Evolutionary conservation across 2,329 filamentous ascomycete species (phyloP).

Genomic region (Calonectria pteridis): DNA sequence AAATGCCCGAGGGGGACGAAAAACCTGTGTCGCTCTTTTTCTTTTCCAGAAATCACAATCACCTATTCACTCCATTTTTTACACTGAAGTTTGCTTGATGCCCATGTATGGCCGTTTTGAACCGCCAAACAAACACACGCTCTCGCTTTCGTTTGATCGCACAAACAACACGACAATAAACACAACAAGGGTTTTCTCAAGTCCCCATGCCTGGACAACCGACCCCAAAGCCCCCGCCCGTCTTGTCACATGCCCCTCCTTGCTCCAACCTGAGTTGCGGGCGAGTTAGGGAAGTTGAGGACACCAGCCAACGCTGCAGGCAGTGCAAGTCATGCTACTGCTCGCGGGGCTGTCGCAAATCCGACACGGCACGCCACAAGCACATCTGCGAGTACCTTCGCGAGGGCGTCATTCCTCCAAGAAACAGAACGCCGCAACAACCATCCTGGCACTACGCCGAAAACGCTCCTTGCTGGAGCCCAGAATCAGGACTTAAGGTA

Average conservation of each 20-base stretch:
- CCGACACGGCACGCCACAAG: background rate
- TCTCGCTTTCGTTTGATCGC: background rate
- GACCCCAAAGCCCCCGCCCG: background rate
- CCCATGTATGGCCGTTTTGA: background rate
- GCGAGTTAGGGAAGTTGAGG: background rate
- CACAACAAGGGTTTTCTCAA: background rate
- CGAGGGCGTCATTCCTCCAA: background rate
- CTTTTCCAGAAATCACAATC: background rate
- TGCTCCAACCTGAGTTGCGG: background rate
- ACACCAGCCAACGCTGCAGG: background rate
- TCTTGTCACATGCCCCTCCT: background rate
- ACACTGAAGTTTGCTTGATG: background rate
- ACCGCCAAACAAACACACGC: background rate
- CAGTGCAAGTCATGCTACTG: slow-evolving; percentile 2
- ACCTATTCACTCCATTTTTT: too few species aligned
- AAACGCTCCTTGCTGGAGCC: background rate
- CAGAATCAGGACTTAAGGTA: slow-evolving; percentile 36
- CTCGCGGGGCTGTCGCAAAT: slow-evolving; percentile 8
- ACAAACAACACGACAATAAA: background rate
- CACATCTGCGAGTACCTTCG: background rate
- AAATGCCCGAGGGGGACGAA: background rate
- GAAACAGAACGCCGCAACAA: background rate
- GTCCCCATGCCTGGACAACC: background rate
- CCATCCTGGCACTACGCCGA: background rate
- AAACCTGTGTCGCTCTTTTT: background rate